Base-by-base conservation (phyloP, 306 rosid genomes). In the Rosa lucieae region DNA sequence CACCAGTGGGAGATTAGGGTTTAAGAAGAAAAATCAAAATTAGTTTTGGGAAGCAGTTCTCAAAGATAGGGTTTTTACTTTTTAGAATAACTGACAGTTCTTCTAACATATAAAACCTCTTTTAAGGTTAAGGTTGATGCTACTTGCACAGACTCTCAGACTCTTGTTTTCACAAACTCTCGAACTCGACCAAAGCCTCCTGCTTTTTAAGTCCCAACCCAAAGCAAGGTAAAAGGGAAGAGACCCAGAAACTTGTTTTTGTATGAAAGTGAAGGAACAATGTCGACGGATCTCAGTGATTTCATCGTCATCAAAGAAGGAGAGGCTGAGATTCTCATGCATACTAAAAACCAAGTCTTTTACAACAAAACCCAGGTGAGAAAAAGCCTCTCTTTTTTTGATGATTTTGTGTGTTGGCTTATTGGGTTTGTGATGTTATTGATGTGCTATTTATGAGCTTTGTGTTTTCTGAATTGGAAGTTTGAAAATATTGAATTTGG, bases 251-350 rank as follows among this genome's bases (percentile, higher is more conserved):
- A 80, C 59, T 83, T 77, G 72, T 56, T 76, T 47, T 73, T 90
- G 87, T 81, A 79, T 67, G 87, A 77, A 72, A 80, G 81, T 68
- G 79, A 39, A 11, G 78, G 44, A 81, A 86, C 83, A 76, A 92
- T 91, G 99, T 47, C 93, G 42, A 58, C 85, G 5, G 95, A 91
- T 91, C 90, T 85, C 81, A 82, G 71, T 81, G 97, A 95, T 82
- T 92, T 68, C 48, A 80, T 85, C 20, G 84, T 95, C 77, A 84
- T 93, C 69, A 95, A 95, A 88, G 99, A 95, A 82, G 99, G 99
- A 35, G 98, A 95, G 88, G 99, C 98, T 76, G 99, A 95, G 85
- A 95, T 95, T 92, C 97, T 95, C 18, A 95, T 95, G 98, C 94
- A 88, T 77, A 87, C 92, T 6, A 90, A 95, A 48, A 95, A 95